Base-by-base conservation (phyloP, 108 stramenopile species). In the Cyclotella choctawhatcheeana region DNA sequence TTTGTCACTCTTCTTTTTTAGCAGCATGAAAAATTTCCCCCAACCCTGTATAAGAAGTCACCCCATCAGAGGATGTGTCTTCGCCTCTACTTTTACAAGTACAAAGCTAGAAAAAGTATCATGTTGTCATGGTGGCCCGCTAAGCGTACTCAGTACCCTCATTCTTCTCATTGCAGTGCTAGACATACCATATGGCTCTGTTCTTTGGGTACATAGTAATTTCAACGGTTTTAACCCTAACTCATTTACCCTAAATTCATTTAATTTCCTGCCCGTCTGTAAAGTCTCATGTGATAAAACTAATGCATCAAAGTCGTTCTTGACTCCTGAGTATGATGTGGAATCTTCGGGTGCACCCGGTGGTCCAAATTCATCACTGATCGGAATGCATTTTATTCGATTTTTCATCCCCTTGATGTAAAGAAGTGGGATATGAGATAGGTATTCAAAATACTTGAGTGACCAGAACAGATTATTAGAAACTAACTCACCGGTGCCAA, bases 151-250 rank as follows among this genome's bases (percentile, higher is more conserved):
- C 6, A 12, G 37, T 40, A 6, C 12, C 37, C 37, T 40, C 37
- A 40, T 40, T 53, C 84, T 68, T 68, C 94, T 74, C 59, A 95
- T 66, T 8, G 90, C 86, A 20, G 94, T 95, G 64, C 88, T 89
- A 60, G 89, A 91, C 94, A 95, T 95, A 3, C 91, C 91, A 69
- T 91, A 81, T 5, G 94, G 85, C 80, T 93, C 92, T 8, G 92
- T 95, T 59, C 94, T 84, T 51, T 89, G 75, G 18, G 91, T 95
- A 70, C 94, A 95, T 20, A 95, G 71, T 74, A 95, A 77, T 31
- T 79, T 73, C 71, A 93, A 60, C 13, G 91, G 91, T 59, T 75
- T 32, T 61, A 89, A 50, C 13, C 87, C 88, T 74, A 91, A 64
- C n/a, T 67, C 73, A 27, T 76, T 26, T 27, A 35, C 63, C 30